Conservation (phyloP, 306 rosid genomes). For the Acacia crassicarpa region DNA sequence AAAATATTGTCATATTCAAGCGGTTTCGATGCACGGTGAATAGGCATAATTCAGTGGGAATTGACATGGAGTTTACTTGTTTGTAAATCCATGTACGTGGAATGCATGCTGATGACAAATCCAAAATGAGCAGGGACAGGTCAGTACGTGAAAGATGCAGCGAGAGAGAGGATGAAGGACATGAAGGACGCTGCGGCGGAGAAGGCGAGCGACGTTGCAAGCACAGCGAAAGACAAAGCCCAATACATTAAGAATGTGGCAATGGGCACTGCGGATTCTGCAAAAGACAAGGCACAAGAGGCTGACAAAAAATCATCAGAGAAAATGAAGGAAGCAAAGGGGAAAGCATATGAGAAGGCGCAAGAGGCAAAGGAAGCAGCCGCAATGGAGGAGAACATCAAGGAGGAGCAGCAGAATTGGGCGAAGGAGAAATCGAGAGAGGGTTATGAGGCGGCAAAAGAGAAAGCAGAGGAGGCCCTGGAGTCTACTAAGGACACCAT, state of each 20-base stretch:
- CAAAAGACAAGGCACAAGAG: not conserved
- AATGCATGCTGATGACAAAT: not conserved
- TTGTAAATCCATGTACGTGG: no score
- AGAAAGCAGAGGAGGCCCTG: slow-evolving; percentile 26
- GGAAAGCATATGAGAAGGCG: not conserved
- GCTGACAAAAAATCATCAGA: slow-evolving; percentile 1
- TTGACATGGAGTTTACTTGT: not conserved
- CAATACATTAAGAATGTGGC: slow-evolving; percentile 23
- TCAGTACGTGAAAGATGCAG: slow-evolving; percentile 37
- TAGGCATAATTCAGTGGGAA: not conserved
- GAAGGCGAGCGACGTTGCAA: slow-evolving; percentile 31
- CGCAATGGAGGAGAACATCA: not conserved
- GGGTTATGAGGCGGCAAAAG: slow-evolving; percentile 24
- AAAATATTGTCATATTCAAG: not conserved
- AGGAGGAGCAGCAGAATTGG: slow-evolving; percentile 17
- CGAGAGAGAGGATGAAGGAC: slow-evolving; percentile 19
- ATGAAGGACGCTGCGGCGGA: slow-evolving; percentile 41
- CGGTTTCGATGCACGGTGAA: not conserved
- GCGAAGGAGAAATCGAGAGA: slow-evolving; percentile 25
- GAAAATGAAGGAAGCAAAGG: slow-evolving; percentile 13
- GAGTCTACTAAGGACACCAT: slow-evolving; percentile 33
- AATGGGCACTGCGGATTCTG: slow-evolving; percentile 9
- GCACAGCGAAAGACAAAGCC: slow-evolving; percentile 36
- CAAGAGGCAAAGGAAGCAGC: slow-evolving; percentile 1
- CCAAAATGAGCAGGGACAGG: slow-evolving; percentile 46